Conservation (phyloP, 495 filamentous ascomycete genomes). For the Gamarada debralockiae region DNA sequence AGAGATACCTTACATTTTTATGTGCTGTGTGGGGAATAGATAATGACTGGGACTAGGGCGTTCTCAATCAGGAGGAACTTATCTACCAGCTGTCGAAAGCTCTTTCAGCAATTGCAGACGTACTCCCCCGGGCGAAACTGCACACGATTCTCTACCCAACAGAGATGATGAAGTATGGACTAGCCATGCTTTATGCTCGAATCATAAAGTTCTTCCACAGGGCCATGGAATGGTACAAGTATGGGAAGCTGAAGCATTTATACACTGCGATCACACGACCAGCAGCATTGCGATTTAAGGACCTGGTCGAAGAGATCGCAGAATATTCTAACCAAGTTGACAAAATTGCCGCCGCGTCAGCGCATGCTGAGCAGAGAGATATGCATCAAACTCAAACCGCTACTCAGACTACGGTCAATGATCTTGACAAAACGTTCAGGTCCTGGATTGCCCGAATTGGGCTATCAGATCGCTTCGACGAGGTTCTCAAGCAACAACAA, state of each 20-base stretch:
- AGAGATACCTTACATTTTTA: slow-evolving; percentile 4
- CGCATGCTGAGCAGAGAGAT: not conserved
- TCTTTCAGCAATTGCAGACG: not conserved
- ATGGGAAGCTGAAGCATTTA: not conserved
- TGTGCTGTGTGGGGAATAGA: not conserved
- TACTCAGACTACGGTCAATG: no score
- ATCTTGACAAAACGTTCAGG: no score
- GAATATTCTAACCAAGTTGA: not conserved
- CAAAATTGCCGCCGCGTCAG: not conserved
- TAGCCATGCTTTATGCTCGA: not conserved
- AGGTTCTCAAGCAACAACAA: not conserved
- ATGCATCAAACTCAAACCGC: not conserved
- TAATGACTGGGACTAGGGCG: no score
- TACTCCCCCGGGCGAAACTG: not conserved
- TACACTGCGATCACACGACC: not conserved
- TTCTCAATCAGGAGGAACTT: slow-evolving; percentile 2
- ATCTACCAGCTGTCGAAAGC: slow-evolving; percentile 11
- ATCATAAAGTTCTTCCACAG: not conserved
- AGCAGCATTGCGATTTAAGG: not conserved
- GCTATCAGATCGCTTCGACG: no score
- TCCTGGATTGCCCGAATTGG: no score
- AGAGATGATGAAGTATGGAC: not conserved
- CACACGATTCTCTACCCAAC: not conserved
- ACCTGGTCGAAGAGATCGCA: not conserved
- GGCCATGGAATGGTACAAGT: not conserved